Evolutionary conservation across 2,329 filamentous ascomycete species (phyloP).

Genomic region (Sclerotinia subarctica): DNA sequence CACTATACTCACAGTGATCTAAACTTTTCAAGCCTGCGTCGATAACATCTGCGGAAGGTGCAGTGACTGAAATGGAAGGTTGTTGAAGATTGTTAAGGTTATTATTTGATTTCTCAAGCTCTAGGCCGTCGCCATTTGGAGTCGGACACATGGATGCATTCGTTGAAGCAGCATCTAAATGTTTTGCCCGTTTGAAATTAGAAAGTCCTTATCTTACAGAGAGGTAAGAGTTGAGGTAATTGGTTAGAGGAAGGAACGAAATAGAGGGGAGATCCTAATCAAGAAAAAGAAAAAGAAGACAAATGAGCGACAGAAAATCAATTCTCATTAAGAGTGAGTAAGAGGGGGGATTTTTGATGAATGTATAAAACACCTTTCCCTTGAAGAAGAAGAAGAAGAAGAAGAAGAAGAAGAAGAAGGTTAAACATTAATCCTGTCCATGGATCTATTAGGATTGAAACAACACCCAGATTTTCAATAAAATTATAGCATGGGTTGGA

Average conservation of each 20-base stretch:
- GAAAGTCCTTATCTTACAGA: not conserved
- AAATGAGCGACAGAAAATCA: constrained; percentile 1
- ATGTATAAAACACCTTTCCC: not conserved
- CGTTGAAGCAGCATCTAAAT: constrained; percentile 33
- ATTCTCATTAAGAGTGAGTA: not conserved
- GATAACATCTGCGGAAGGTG: constrained; percentile 40
- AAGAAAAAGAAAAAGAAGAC: not conserved
- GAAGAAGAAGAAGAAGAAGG: too few species aligned
- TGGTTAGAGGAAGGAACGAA: constrained; percentile 20
- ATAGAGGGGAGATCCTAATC: constrained; percentile 27
- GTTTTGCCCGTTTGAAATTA: not conserved
- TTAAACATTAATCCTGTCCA: not conserved
- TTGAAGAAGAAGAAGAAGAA: not conserved
- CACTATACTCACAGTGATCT: constrained; percentile 62
- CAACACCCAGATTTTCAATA: not conserved
- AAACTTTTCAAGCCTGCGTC: constrained; percentile 79
- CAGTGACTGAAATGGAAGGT: constrained; percentile 34
- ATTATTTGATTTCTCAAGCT: constrained; percentile 36
- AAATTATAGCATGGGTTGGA: not conserved
- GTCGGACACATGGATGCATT: constrained; percentile 39
- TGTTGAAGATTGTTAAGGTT: constrained; percentile 24
- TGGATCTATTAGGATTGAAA: not conserved
- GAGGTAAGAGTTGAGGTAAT: not conserved
- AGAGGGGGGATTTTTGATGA: not conserved
- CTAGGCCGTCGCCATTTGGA: constrained; percentile 36